These are phyloP conservation scores for Trametes coccinea DNA, from an alignment of 768 basidiomycete genomes.

Conservation along the genomic window DNA sequence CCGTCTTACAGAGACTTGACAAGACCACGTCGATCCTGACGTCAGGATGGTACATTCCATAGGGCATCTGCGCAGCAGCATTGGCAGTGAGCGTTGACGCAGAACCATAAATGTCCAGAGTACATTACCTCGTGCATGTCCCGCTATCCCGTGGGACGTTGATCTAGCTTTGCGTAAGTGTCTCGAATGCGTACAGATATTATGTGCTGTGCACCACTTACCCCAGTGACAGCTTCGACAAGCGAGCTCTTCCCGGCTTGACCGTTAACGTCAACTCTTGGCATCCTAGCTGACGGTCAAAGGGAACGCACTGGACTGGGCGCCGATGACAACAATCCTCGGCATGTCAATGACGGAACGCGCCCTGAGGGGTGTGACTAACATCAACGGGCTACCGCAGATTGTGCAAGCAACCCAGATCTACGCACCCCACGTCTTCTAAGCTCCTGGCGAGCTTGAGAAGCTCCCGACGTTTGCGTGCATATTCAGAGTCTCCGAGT, in stretches of 20 bases:
- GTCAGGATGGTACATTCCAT: constrained; percentile 18
- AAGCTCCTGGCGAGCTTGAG: constrained; percentile 42
- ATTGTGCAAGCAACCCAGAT: not conserved
- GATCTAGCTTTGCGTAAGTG: constrained; percentile 39
- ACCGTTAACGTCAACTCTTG: not conserved
- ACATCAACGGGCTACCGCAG: constrained; percentile 4
- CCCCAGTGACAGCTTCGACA: constrained; percentile 58
- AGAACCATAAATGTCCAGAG: not conserved
- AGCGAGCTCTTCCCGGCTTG: constrained; percentile 61
- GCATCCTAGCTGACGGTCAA: not conserved
- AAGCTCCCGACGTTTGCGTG: constrained; percentile 39
- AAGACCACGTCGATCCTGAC: constrained; percentile 29
- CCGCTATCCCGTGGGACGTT: constrained; percentile 62
- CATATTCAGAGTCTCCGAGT: constrained; percentile 41
- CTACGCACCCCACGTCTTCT: constrained; percentile 40
- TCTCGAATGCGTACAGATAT: not conserved
- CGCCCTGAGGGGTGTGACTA: constrained; percentile 32
- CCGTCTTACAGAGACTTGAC: constrained; percentile 26
- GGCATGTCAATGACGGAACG: constrained; percentile 45
- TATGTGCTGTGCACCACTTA: constrained; percentile 30
- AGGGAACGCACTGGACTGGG: constrained; percentile 48
- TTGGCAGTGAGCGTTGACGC: not conserved
- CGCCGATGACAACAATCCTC: constrained; percentile 55
- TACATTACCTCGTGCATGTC: constrained; percentile 52
- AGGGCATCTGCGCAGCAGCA: constrained; percentile 22